Conservation (phyloP, 202 grass and related monocot species). For the Musa balbisiana region DNA sequence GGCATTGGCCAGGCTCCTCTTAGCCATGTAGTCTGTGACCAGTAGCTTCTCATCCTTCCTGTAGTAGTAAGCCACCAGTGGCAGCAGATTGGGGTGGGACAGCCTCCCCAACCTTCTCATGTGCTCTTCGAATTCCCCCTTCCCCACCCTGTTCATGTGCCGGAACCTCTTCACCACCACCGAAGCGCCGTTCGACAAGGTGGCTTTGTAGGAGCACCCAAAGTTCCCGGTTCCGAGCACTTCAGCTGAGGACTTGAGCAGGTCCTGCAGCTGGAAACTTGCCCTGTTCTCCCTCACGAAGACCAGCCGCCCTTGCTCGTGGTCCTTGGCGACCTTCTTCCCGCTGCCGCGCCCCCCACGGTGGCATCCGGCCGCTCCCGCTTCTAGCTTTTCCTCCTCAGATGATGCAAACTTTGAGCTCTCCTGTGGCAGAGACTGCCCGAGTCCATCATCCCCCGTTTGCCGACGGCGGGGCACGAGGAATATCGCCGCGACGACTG, state of each 20-base stretch:
- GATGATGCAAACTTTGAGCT: not conserved
- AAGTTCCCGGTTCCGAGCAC: conserved; percentile 56
- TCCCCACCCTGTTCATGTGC: conserved; percentile 78
- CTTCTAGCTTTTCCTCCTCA: conserved; percentile 16
- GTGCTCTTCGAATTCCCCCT: conserved; percentile 88
- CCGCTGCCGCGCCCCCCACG: conserved; percentile 1
- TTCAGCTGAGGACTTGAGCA: conserved; percentile 80
- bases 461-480: conserved; percentile 24
- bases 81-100: conserved; percentile 80
- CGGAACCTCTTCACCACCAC: conserved; percentile 91
- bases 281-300: conserved; percentile 51
- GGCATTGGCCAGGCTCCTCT: conserved; percentile 57
- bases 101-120: conserved; percentile 81
- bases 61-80: conserved; percentile 78
- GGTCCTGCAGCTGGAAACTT: conserved; percentile 68
- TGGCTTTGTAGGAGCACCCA: conserved; percentile 68
- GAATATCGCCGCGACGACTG: conserved; percentile 7
- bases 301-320: conserved; percentile 50
- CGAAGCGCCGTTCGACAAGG: conserved; percentile 33
- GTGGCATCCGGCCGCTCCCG: not conserved
- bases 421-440: not conserved
- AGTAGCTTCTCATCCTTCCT: conserved; percentile 94
- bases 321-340: conserved; percentile 13
- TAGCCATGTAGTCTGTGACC: conserved; percentile 59
- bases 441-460: not conserved